Evolutionary conservation across 73 alveolate genomes (phyloP).

Genomic region (Paramecium pentaurelia): DNA sequence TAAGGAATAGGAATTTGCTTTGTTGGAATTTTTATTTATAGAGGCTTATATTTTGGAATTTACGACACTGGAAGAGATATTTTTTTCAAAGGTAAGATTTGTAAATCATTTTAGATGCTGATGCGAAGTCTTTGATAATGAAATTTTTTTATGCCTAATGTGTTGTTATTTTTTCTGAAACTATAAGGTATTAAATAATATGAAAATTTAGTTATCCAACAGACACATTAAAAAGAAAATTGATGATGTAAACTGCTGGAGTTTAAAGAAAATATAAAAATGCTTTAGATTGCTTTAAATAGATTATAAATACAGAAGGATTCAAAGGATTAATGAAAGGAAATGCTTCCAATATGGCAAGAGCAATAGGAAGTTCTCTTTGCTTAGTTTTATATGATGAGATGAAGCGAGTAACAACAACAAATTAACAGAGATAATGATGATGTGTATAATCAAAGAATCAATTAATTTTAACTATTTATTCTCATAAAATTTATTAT

Average conservation of each 20-base stretch:
- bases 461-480: not conserved
- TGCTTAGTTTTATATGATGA: constrained; percentile 60
- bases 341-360: constrained; percentile 57
- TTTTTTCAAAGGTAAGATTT: constrained; percentile 56
- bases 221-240: constrained; percentile 93
- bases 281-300: constrained; percentile 60
- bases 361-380: constrained; percentile 64
- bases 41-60: constrained; percentile 93
- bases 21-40: constrained; percentile 85
- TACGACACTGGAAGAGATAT: constrained; percentile 86
- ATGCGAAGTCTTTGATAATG: constrained; percentile 44
- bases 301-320: constrained; percentile 60
- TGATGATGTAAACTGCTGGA: constrained; percentile 86
- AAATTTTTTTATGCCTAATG: constrained; percentile 82
- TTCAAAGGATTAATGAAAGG: constrained; percentile 61
- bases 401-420: constrained; percentile 6
- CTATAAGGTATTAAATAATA: constrained; percentile 25
- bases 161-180: constrained; percentile 82
- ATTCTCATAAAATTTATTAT: not conserved
- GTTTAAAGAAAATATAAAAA: constrained; percentile 48
- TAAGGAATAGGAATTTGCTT: constrained; percentile 89
- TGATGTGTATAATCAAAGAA: not conserved
- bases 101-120: not conserved
- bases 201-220: constrained; percentile 77
- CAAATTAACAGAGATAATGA: not conserved